A percentile compares a stretch with the other conserved stretches of the same genome.
Evolutionary conservation across 176 grass and related monocot genomes (phyloP).

Genomic region (Zea mays): Zm-B73-REFERENCE-NAM-5.0 NC_050103.1:177157501-177158000

Average conservation of each 20-base stretch:
- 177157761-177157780: slow-evolving; percentile 2
- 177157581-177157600: neutral
- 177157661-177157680: neutral
- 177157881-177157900: too few relatives aligned
- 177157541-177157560: neutral
- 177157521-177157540: neutral
- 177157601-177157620: neutral
- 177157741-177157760: slow-evolving; percentile 34
- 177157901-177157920: too few relatives aligned
- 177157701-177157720: neutral
- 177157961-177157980: too few relatives aligned
- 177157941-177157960: too few relatives aligned
- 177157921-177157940: too few relatives aligned
- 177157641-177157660: neutral
- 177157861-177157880: too few relatives aligned
- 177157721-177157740: neutral
- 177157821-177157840: too few relatives aligned
- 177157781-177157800: neutral
- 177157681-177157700: neutral
- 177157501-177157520: neutral
- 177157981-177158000: too few relatives aligned
- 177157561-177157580: neutral
- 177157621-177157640: neutral
- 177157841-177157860: too few relatives aligned
- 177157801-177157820: too few relatives aligned